phyloP scores from a whole-genome alignment of 148 eudicot genomes.

The Amaranthus cruentus region DNA sequence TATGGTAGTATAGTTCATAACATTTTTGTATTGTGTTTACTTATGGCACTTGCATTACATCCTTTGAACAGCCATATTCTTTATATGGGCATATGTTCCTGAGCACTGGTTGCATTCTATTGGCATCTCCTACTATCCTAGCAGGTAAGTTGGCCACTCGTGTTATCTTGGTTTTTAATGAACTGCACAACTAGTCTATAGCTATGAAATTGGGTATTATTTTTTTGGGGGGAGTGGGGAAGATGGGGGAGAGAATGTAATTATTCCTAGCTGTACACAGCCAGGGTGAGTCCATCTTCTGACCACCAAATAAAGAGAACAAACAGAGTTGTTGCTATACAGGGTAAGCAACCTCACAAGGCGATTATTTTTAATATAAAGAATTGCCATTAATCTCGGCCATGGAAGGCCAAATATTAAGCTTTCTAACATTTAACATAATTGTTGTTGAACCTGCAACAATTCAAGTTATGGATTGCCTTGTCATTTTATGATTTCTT shows the following conservation, averaged over 20 bases:
- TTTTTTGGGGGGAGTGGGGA: background rate
- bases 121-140: constrained; percentile 83
- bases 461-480: background rate
- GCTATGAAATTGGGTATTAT: no score
- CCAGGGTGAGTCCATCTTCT: background rate
- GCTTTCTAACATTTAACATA: no score
- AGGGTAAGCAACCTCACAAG: no score
- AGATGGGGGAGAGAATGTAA: no score
- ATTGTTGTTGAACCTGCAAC: no score
- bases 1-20: background rate
- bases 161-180: background rate
- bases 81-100: constrained; percentile 87
- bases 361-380: no score
- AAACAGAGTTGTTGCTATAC: no score
- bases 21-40: background rate
- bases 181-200: background rate
- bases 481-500: background rate
- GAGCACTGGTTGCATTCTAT: constrained; percentile 72
- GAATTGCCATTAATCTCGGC: no score
- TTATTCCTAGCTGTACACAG: no score
- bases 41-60: constrained; percentile 12
- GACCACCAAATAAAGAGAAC: background rate
- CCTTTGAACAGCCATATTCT: constrained; percentile 49
- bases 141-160: constrained; percentile 44
- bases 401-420: no score